These are phyloP conservation scores for Aureobasidium zeae DNA, from an alignment of 2,329 filamentous ascomycete genomes.

Conservation along the genomic window DNA sequence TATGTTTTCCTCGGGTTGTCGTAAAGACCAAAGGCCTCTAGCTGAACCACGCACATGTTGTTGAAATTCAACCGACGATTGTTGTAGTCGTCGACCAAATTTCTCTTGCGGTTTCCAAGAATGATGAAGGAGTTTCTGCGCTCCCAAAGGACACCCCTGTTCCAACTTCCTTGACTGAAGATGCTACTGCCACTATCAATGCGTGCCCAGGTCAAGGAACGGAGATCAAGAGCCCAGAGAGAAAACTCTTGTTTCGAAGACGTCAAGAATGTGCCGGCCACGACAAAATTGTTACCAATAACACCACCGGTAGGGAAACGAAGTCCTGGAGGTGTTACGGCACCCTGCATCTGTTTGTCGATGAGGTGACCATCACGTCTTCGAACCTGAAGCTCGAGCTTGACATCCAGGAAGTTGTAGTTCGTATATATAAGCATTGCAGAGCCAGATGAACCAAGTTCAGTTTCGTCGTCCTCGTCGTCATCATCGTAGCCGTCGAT, in stretches of 20 bases:
- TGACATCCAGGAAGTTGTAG: conserved; percentile 97
- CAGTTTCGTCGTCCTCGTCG: conserved; percentile 19
- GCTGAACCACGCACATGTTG: conserved; percentile 91
- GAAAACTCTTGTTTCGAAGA: conserved; percentile 98
- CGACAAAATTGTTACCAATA: conserved; percentile 92
- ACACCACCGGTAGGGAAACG: conserved; percentile 94
- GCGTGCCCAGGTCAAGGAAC: conserved; percentile 82
- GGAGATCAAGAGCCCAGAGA: conserved; percentile 85
- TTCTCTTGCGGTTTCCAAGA: conserved; percentile 84
- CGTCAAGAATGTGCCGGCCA: conserved; percentile 93
- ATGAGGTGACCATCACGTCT: conserved; percentile 71
- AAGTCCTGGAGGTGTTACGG: conserved; percentile 80
- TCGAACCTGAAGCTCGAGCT: conserved; percentile 84
- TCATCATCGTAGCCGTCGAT: conserved; percentile 31
- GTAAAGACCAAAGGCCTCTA: conserved; percentile 94
- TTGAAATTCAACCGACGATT: conserved; percentile 95
- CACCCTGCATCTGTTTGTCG: conserved; percentile 81
- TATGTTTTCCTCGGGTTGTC: conserved; percentile 78
- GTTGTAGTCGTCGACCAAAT: conserved; percentile 94
- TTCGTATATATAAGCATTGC: conserved; percentile 97
- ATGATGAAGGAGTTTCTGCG: conserved; percentile 92
- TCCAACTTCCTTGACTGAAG: conserved; percentile 97
- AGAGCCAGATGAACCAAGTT: conserved; percentile 37
- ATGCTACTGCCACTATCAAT: conserved; percentile 92
- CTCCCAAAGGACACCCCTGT: conserved; percentile 87